Base-by-base conservation (phyloP, 2,329 filamentous ascomycete species). In the Xenosphaeropsis pyriputrescens region DNA sequence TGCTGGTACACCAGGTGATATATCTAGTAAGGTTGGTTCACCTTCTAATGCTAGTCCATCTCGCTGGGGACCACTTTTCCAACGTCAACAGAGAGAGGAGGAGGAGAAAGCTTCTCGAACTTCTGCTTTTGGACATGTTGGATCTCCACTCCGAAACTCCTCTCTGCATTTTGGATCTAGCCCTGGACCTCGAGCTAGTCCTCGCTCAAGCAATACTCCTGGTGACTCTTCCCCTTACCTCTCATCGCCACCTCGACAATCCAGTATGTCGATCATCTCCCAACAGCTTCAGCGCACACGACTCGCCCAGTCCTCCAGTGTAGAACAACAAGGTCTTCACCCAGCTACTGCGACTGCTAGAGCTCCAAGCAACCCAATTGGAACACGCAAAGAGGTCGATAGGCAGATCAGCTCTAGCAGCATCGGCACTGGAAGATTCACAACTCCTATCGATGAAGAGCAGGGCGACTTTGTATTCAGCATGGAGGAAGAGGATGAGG, bases 91-190 rank as follows among this genome's bases (percentile, higher is more conserved):
- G 52, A 68, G 73, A 37, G 72, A 77, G 35, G 72, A 76, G 35
- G 53, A 56, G 42, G 51, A 54, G 22, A 45, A 44, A 16, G 48
- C 58, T 50, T 52, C 46, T 50, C 56, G 39, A 6, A 56, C 60
- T 3, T 76, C 72, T n/a, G 70, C 64, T 3, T 79, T 79, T 50
- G 75, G 75, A 6, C 75, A 79, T 45, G 75, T 79, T 29, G 75
- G 75, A 15, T 78, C 73, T 44, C 75, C 75, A 13, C 59, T 79
- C 40, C 69, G 75, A 14, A 78, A 76, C 52, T 78, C 74, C 7
- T 68, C 70, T 33, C 61, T 79, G 7, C 70, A 71, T 29, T 64
- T 68, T 33, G 68, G 68, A 36, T 65, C 71, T 33, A 70, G 71
- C 29, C 64, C 68, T 33, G 68, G 68, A 36, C 65, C 71, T 34